These are phyloP conservation scores for Pestalotiopsis sp. DNA, from an alignment of 2,329 filamentous ascomycete species.

Conservation along the genomic window DNA sequence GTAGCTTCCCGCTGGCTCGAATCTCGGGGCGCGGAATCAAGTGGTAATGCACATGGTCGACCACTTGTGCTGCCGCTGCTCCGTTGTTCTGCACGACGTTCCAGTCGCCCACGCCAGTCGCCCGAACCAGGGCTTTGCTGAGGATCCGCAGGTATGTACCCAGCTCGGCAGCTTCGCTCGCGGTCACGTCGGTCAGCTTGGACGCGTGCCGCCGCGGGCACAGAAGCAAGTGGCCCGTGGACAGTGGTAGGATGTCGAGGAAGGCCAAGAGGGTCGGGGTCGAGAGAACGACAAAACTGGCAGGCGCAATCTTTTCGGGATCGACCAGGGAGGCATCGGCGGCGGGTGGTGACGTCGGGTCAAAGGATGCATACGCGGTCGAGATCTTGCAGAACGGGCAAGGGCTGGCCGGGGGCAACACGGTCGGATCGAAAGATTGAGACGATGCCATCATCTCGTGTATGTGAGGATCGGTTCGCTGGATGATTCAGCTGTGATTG, in stretches of 20 bases:
- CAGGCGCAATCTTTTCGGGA: conserved; percentile 30
- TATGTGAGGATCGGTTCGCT: background rate
- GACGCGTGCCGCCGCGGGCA: conserved; percentile 76
- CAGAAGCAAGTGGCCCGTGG: conserved; percentile 80
- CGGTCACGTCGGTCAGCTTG: conserved; percentile 73
- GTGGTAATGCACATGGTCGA: conserved; percentile 93
- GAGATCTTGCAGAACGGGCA: conserved; percentile 69
- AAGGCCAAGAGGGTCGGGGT: conserved; percentile 82
- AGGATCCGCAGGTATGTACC: conserved; percentile 71
- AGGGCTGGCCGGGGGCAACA: conserved; percentile 31
- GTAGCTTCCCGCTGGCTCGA: conserved; percentile 52
- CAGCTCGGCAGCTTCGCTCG: conserved; percentile 67
- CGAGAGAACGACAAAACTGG: conserved; percentile 72
- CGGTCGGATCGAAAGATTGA: conserved; percentile 37
- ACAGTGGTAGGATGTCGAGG: conserved; percentile 89
- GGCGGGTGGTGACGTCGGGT: conserved; percentile 4
- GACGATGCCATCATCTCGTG: conserved; percentile 2
- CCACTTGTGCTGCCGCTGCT: conserved; percentile 85
- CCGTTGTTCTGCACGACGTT: conserved; percentile 98
- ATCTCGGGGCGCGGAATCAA: conserved; percentile 83
- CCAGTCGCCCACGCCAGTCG: conserved; percentile 79
- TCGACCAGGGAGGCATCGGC: conserved; percentile 29
- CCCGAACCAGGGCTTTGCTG: conserved; percentile 68
- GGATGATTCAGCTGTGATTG: background rate
- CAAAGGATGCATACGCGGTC: conserved; percentile 48